Evolutionary conservation across 805 yeast genomes (phyloP).

Genomic region (Spathaspora sp.): DNA sequence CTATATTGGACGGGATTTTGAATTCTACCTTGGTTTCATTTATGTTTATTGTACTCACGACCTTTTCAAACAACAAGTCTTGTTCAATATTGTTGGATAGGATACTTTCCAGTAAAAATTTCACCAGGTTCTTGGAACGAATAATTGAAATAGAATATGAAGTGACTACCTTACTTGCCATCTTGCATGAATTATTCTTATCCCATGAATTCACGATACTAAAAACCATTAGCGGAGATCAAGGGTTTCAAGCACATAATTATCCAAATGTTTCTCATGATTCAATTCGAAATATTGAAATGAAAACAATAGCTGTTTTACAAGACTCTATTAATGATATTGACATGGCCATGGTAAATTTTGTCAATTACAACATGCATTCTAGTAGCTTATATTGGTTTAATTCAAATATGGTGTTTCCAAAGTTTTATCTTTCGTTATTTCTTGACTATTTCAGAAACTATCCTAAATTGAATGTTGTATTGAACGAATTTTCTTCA

Average conservation of each 20-base stretch:
- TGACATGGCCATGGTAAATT: not conserved
- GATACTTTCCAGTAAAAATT: conserved; percentile 1
- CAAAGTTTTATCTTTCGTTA: conserved; percentile 1
- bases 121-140: conserved; percentile 1
- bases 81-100: not conserved
- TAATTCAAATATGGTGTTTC: not conserved
- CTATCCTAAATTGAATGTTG: conserved; percentile 4
- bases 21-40: not conserved
- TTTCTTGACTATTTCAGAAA: conserved; percentile 15
- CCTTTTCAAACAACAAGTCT: not conserved
- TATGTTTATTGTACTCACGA: conserved; percentile 7
- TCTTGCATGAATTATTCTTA: not conserved
- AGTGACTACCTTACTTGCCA: not conserved
- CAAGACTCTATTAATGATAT: conserved; percentile 2
- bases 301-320: conserved; percentile 14
- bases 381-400: conserved; percentile 1
- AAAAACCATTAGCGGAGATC: conserved; percentile 1
- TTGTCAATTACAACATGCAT: conserved; percentile 1
- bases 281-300: conserved; percentile 7
- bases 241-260: not conserved
- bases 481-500: conserved; percentile 4
- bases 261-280: not conserved
- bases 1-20: conserved; percentile 1
- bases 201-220: not conserved
- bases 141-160: not conserved